phyloP scores from a whole-genome alignment of 129 eudicot genomes.

The Silybum marianum region DNA sequence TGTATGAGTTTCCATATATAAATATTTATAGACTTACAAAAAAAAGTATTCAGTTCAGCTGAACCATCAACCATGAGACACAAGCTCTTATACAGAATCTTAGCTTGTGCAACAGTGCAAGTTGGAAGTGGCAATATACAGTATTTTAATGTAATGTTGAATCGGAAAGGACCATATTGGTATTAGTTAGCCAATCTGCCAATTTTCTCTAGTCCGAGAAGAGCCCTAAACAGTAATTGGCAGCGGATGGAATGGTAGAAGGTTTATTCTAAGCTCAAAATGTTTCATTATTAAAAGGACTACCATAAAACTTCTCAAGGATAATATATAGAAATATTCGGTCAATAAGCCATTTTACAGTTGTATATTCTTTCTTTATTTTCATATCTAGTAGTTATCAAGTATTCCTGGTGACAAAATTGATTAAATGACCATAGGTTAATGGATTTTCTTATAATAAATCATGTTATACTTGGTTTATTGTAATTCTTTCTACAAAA shows the following conservation, averaged over 20 bases:
- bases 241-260: neutral
- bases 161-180: neutral
- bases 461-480: slow-evolving; percentile 7
- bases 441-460: neutral
- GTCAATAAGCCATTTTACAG: neutral
- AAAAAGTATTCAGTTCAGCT: neutral
- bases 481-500: neutral
- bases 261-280: neutral
- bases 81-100: neutral
- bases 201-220: neutral
- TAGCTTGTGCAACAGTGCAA: neutral
- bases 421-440: neutral
- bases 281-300: neutral
- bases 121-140: neutral
- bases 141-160: neutral
- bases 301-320: neutral
- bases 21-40: no score
- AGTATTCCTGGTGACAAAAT: neutral
- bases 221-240: neutral
- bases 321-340: neutral
- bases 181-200: neutral
- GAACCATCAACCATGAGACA: neutral
- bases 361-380: neutral
- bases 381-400: neutral
- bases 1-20: neutral